These are phyloP conservation scores for Ophioceras dolichostomum DNA, from an alignment of 2,329 filamentous ascomycete genomes.

Conservation along the genomic window DNA sequence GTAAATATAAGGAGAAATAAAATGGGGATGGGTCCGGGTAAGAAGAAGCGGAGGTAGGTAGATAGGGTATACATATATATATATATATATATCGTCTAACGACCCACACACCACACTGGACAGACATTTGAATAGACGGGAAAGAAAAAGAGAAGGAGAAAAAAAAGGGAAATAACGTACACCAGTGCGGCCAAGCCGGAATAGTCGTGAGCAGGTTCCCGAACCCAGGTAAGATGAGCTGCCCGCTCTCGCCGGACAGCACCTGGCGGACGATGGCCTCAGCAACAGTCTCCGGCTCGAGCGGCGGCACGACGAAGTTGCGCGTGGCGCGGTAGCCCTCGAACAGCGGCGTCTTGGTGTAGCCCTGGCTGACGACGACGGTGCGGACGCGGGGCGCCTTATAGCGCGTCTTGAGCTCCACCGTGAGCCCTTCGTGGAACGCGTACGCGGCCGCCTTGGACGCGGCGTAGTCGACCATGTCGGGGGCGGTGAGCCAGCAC, in stretches of 20 bases:
- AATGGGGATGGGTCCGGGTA: not conserved
- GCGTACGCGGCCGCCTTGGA: slow-evolving; percentile 54
- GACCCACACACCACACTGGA: too few relatives aligned
- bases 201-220: slow-evolving; percentile 27
- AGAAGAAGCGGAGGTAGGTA: not conserved
- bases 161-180: not conserved
- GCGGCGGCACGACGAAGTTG: slow-evolving; percentile 36
- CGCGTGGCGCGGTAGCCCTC: slow-evolving; percentile 37
- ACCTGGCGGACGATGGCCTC: slow-evolving; percentile 51
- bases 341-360: slow-evolving; percentile 50
- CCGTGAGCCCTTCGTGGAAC: slow-evolving; percentile 54
- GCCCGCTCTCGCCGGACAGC: slow-evolving; percentile 40
- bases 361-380: slow-evolving; percentile 52
- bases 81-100: too few relatives aligned
- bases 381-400: slow-evolving; percentile 52
- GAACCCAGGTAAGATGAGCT: slow-evolving; percentile 40
- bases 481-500: slow-evolving; percentile 45
- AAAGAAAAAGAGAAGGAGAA: not conserved
- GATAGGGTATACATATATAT: not conserved
- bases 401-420: slow-evolving; percentile 47
- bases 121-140: too few relatives aligned
- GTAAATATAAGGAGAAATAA: not conserved
- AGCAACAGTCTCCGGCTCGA: slow-evolving; percentile 51
- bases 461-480: slow-evolving; percentile 55
- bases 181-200: slow-evolving; percentile 32